Conservation (phyloP, 139 green algal genomes). For the Closterium sp. region DNA sequence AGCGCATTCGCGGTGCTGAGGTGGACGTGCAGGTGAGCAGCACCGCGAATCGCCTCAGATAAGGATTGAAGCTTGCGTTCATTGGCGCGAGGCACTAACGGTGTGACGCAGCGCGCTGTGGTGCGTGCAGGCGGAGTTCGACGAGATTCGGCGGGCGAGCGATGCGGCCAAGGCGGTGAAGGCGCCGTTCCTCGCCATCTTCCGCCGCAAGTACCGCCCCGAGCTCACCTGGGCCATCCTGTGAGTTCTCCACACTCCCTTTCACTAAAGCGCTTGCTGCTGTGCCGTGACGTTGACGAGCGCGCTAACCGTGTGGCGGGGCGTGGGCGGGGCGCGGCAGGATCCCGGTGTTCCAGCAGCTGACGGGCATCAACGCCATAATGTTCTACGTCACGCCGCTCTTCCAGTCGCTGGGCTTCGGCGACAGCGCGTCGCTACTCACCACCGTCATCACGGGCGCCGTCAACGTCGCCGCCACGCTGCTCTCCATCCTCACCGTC, state of each 20-base stretch:
- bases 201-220: slow-evolving; percentile 53
- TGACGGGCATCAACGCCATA: slow-evolving; percentile 66
- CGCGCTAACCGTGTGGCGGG: too few species aligned
- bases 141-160: neutral
- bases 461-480: slow-evolving; percentile 61
- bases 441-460: slow-evolving; percentile 63
- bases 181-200: slow-evolving; percentile 47
- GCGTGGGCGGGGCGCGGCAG: too few species aligned
- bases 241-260: too few species aligned
- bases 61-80: too few species aligned
- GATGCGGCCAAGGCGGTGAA: neutral
- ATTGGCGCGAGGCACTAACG: too few species aligned
- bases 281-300: too few species aligned
- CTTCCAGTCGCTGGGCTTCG: slow-evolving; percentile 59
- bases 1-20: slow-evolving; percentile 57
- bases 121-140: neutral
- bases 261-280: too few species aligned
- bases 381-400: slow-evolving; percentile 64
- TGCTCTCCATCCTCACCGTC: slow-evolving; percentile 63
- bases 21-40: neutral
- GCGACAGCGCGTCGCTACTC: slow-evolving; percentile 50
- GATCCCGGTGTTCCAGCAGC: slow-evolving; percentile 68
- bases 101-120: neutral
- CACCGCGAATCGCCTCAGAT: neutral
- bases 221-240: slow-evolving; percentile 59